These are phyloP conservation scores for Suillus tomentosus DNA, from an alignment of 768 basidiomycete genomes.

Conservation along the genomic window DNA sequence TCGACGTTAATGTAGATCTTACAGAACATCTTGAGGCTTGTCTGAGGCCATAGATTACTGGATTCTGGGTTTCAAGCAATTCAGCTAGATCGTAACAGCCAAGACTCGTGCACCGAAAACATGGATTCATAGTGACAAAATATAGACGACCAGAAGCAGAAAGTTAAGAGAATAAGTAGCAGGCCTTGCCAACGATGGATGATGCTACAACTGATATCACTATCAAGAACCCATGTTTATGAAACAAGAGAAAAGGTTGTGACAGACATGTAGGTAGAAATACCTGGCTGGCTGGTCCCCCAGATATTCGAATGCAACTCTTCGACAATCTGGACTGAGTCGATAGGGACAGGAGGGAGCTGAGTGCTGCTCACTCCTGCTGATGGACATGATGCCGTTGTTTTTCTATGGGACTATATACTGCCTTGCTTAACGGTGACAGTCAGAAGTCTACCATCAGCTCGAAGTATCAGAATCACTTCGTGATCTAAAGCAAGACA, in stretches of 20 bases:
- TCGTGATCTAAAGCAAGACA: neutral
- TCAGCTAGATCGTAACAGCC: neutral
- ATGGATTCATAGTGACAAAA: neutral
- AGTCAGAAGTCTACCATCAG: conserved; percentile 13
- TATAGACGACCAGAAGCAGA: neutral
- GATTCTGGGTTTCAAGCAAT: neutral
- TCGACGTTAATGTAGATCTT: neutral
- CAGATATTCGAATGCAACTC: neutral
- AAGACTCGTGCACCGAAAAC: neutral
- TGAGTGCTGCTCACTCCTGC: neutral
- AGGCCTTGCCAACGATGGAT: neutral
- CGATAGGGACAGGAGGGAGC: neutral
- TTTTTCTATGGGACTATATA: neutral
- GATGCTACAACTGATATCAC: neutral
- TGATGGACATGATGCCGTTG: neutral
- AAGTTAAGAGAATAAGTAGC: neutral
- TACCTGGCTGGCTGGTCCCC: neutral
- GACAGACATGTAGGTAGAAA: neutral
- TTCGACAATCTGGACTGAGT: neutral
- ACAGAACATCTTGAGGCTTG: neutral
- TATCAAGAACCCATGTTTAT: neutral
- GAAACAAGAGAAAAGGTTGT: neutral
- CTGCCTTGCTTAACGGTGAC: too few species aligned
- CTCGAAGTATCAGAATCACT: neutral
- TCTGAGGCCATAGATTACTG: neutral